Conservation (phyloP, 495 filamentous ascomycete genomes). For the Penicillium cosmopolitanum region DNA sequence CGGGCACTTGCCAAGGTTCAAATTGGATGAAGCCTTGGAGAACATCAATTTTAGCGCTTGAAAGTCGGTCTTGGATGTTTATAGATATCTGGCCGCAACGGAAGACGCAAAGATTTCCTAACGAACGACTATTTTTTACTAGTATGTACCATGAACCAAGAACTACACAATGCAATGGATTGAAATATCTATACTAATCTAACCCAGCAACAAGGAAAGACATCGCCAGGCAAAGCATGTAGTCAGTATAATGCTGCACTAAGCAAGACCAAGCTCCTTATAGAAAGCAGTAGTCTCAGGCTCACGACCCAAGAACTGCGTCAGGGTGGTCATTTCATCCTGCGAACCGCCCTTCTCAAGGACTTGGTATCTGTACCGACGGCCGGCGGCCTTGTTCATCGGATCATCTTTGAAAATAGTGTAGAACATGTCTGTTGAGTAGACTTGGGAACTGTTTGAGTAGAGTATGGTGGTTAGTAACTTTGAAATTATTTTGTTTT, state of each 20-base stretch:
- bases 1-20: no score
- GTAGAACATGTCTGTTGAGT: conserved; percentile 62
- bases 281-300: conserved; percentile 58
- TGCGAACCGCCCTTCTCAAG: conserved; percentile 59
- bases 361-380: conserved; percentile 55
- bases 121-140: no score
- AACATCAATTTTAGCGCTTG: no score
- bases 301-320: conserved; percentile 53
- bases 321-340: conserved; percentile 59
- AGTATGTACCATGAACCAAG: no score
- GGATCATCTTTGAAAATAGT: conserved; percentile 55
- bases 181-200: no score
- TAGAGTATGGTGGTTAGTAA: background rate
- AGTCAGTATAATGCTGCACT: background rate
- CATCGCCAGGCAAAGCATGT: no score
- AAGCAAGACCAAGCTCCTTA: conserved; percentile 53
- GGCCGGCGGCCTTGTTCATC: conserved; percentile 53
- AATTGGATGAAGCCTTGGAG: no score
- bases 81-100: no score
- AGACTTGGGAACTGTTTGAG: conserved; percentile 51
- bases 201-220: no score
- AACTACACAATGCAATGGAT: no score
- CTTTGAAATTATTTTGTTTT: conserved; percentile 8
- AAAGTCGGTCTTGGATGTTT: no score
- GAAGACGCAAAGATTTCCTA: no score